Evolutionary conservation across 495 filamentous ascomycete genomes (phyloP).

Genomic region (Penicillium angulare): DNA sequence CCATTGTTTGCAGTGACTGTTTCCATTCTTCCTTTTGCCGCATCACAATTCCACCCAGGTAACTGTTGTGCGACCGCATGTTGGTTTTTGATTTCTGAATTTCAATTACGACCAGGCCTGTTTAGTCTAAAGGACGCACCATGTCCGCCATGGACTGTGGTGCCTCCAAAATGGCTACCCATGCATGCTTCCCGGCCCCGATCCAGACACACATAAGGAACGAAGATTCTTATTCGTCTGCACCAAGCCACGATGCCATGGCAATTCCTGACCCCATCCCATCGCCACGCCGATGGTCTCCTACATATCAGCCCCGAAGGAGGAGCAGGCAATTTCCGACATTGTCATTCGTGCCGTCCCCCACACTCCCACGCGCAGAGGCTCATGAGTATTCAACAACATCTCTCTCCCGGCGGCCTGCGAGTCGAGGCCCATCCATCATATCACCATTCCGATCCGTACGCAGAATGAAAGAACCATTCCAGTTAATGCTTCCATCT

Average conservation of each 20-base stretch:
- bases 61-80: constrained; percentile 20
- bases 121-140: constrained; percentile 14
- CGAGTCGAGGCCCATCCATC: constrained; percentile 25
- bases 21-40: constrained; percentile 8
- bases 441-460: constrained; percentile 48
- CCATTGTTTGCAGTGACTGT: constrained; percentile 15
- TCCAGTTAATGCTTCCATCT: constrained; percentile 39
- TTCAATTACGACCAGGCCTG: constrained; percentile 10
- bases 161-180: constrained; percentile 16
- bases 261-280: constrained; percentile 18
- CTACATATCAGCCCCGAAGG: constrained; percentile 28
- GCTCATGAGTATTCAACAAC: constrained; percentile 29
- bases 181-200: constrained; percentile 20
- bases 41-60: constrained; percentile 24
- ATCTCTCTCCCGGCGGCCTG: constrained; percentile 24
- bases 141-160: constrained; percentile 28
- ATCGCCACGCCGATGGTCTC: constrained; percentile 31
- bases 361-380: constrained; percentile 15
- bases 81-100: constrained; percentile 18
- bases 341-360: constrained; percentile 27
- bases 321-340: constrained; percentile 28
- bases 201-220: constrained; percentile 27
- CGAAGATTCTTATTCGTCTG: constrained; percentile 20
- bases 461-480: constrained; percentile 47
- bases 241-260: constrained; percentile 24